Conservation (phyloP, 352 stramenopile genomes). For the Pythium volutum region DNA sequence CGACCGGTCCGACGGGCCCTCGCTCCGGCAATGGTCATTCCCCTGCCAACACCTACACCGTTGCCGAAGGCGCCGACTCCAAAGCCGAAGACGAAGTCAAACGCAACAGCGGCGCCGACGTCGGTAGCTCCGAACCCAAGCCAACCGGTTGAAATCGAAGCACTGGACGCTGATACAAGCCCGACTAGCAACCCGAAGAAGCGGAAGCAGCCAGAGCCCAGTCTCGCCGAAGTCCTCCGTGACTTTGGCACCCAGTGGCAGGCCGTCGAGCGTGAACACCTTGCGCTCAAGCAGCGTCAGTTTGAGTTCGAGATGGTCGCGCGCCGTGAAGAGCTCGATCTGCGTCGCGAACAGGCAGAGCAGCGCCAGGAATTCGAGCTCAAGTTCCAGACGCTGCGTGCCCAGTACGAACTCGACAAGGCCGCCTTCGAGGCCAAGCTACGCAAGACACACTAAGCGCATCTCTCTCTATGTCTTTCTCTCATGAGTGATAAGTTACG, state of each 20-base stretch:
- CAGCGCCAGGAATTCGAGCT: conserved; percentile 6
- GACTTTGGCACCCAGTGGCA: neutral
- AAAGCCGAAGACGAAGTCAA: too few species aligned
- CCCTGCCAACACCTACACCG: too few species aligned
- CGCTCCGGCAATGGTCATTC: too few species aligned
- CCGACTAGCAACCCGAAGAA: neutral
- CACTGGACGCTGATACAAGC: neutral
- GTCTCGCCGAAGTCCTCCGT: neutral
- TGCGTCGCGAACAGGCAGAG: neutral
- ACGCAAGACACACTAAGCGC: neutral
- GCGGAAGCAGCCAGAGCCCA: neutral
- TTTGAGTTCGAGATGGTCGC: conserved; percentile 4
- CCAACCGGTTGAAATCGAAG: neutral
- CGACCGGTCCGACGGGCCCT: neutral
- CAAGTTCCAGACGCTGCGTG: neutral
- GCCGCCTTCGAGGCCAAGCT: conserved; percentile 1
- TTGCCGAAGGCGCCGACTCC: too few species aligned
- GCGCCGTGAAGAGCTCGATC: neutral
- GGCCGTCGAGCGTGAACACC: neutral
- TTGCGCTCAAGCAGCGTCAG: neutral
- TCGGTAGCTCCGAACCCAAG: too few species aligned
- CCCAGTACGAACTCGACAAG: conserved; percentile 9
- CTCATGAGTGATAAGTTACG: too few species aligned
- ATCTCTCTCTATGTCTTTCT: too few species aligned
- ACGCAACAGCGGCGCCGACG: too few species aligned